Conservation (phyloP, 1,139 yeast species). For the Hyphopichia khmerensis region DNA sequence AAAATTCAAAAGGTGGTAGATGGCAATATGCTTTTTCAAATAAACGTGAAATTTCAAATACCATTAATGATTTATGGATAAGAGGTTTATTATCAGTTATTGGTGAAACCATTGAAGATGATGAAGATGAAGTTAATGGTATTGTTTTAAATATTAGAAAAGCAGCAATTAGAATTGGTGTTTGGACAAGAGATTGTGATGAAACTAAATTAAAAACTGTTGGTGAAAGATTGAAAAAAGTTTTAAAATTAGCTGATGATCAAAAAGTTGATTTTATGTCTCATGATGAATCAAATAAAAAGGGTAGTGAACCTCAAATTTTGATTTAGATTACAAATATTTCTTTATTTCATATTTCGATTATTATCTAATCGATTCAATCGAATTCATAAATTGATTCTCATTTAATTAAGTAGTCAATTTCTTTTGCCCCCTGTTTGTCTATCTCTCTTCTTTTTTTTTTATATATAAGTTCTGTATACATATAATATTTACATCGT, state of each 20-base stretch:
- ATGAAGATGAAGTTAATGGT: slow-evolving; percentile 90
- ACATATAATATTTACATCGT: slow-evolving; percentile 16
- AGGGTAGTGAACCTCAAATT: slow-evolving; percentile 43
- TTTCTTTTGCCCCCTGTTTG: neutral
- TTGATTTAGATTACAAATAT: slow-evolving; percentile 12
- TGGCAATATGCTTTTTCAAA: slow-evolving; percentile 77
- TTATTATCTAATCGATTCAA: too few relatives aligned
- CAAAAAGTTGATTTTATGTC: slow-evolving; percentile 76
- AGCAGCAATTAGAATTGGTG: slow-evolving; percentile 78
- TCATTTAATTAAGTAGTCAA: too few relatives aligned
- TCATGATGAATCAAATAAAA: slow-evolving; percentile 54
- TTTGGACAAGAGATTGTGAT: slow-evolving; percentile 89
- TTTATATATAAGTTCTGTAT: slow-evolving; percentile 11
- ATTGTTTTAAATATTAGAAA: slow-evolving; percentile 88
- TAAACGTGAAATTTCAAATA: slow-evolving; percentile 56
- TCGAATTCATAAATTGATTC: too few relatives aligned
- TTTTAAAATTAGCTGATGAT: slow-evolving; percentile 64
- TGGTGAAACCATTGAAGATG: slow-evolving; percentile 94
- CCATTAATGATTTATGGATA: slow-evolving; percentile 91
- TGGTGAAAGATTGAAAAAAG: slow-evolving; percentile 84
- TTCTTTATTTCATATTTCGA: neutral
- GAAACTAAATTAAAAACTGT: slow-evolving; percentile 62
- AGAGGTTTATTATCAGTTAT: slow-evolving; percentile 86
- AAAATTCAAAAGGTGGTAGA: slow-evolving; percentile 90
- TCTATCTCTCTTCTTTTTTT: slow-evolving; percentile 5